Conservation (phyloP, 2,329 filamentous ascomycete genomes). For the Samsoniella hepiali region DNA sequence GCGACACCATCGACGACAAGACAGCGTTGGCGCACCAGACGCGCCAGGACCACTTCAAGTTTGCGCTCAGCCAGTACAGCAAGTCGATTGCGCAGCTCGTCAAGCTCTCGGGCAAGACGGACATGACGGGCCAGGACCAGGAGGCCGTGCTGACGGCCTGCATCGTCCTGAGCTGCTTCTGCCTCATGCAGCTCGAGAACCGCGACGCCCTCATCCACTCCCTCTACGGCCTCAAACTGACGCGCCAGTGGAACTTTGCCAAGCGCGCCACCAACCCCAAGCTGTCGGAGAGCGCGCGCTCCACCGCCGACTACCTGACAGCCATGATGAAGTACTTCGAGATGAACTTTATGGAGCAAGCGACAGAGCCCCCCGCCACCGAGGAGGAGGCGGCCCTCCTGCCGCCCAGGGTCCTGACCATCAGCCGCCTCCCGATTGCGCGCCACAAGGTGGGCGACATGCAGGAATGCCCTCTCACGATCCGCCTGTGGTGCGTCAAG, state of each 20-base stretch:
- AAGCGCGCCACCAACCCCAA: conserved; percentile 6
- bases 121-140: conserved; percentile 8
- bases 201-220: conserved; percentile 11
- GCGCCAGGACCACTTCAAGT: conserved; percentile 14
- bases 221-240: conserved; percentile 7
- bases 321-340: conserved; percentile 14
- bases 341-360: conserved; percentile 6
- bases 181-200: conserved; percentile 16
- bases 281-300: conserved; percentile 6
- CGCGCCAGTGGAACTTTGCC: conserved; percentile 14
- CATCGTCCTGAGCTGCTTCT: conserved; percentile 15
- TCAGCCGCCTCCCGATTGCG: background rate
- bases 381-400: conserved; percentile 3
- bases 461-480: conserved; percentile 4
- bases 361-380: background rate
- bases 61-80: conserved; percentile 13
- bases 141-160: conserved; percentile 13
- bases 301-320: conserved; percentile 8
- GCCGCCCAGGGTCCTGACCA: background rate
- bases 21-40: conserved; percentile 5
- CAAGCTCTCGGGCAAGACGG: conserved; percentile 9
- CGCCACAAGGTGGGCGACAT: background rate
- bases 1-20: conserved; percentile 8
- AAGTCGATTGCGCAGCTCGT: conserved; percentile 11
- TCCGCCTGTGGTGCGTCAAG: conserved; percentile 15